phyloP scores from a whole-genome alignment of 495 filamentous ascomycete species.

The Penicillium desertorum region DNA sequence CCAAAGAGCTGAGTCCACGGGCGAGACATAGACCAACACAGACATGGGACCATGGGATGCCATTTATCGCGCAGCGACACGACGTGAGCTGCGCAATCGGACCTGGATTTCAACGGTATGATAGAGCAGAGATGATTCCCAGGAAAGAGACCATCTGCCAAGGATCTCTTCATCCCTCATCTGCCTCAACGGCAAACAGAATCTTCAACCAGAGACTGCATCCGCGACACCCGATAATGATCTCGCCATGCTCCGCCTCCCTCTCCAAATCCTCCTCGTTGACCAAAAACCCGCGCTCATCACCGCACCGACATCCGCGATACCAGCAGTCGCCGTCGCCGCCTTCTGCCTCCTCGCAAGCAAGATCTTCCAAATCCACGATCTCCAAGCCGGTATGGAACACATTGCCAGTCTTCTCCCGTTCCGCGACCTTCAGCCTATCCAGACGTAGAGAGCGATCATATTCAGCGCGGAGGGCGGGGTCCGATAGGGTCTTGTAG shows the following conservation, averaged over 20 bases:
- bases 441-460: constrained; percentile 55
- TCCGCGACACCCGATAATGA: constrained; percentile 73
- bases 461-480: constrained; percentile 60
- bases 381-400: constrained; percentile 72
- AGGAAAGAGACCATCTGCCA: constrained; percentile 6
- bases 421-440: constrained; percentile 25
- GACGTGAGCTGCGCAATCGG: neutral
- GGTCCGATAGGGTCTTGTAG: constrained; percentile 66
- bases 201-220: constrained; percentile 83
- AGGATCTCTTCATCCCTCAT: constrained; percentile 44
- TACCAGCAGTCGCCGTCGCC: constrained; percentile 53
- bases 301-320: constrained; percentile 76
- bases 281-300: constrained; percentile 67
- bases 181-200: constrained; percentile 63
- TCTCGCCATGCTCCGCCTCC: constrained; percentile 60
- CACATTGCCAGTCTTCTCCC: constrained; percentile 31
- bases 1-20: neutral
- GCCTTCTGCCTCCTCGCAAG: constrained; percentile 46
- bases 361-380: constrained; percentile 80
- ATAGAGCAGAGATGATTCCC: neutral
- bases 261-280: constrained; percentile 70
- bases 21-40: neutral
- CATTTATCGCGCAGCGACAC: neutral
- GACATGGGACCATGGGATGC: neutral
- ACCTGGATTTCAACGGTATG: neutral